Percentiles rank a stretch among this genome's conserved stretches.
Conservation (phyloP, 2,329 filamentous ascomycete genomes). For the Cladosporium phlei region DNA sequence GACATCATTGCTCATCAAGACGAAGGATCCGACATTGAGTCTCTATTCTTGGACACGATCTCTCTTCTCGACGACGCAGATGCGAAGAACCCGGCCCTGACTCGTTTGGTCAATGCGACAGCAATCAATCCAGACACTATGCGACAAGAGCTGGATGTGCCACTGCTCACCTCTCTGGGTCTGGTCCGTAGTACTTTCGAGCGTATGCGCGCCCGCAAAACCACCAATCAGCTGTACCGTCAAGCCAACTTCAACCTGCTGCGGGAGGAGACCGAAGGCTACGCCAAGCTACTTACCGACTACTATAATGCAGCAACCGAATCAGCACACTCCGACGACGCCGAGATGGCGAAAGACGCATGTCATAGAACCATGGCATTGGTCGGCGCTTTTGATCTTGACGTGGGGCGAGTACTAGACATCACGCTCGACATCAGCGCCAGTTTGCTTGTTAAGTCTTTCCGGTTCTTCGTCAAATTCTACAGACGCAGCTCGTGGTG, state of each 20-base stretch:
- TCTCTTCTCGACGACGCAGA: slow-evolving; percentile 74
- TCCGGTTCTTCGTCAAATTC: slow-evolving; percentile 90
- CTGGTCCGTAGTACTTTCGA: slow-evolving; percentile 82
- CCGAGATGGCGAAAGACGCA: slow-evolving; percentile 73
- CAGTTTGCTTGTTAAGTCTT: slow-evolving; percentile 86
- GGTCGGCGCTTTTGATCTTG: slow-evolving; percentile 93
- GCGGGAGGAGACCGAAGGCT: slow-evolving; percentile 92
- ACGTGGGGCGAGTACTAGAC: slow-evolving; percentile 90
- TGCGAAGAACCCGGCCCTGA: slow-evolving; percentile 53
- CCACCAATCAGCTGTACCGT: slow-evolving; percentile 88
- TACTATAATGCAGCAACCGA: slow-evolving; percentile 79
- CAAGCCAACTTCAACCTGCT: slow-evolving; percentile 96
- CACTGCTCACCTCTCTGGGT: slow-evolving; percentile 68
- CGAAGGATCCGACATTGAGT: slow-evolving; percentile 44
- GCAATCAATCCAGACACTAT: slow-evolving; percentile 67
- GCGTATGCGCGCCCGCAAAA: slow-evolving; percentile 77
- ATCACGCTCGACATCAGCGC: slow-evolving; percentile 94
- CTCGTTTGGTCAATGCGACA: slow-evolving; percentile 66
- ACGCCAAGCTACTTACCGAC: slow-evolving; percentile 92
- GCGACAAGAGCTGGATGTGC: slow-evolving; percentile 76
- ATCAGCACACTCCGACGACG: slow-evolving; percentile 67
- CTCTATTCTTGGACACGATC: slow-evolving; percentile 76
- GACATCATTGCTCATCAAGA: slow-evolving; percentile 62
- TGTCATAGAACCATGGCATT: slow-evolving; percentile 91
- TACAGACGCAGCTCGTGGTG: slow-evolving; percentile 93